Evolutionary conservation across 768 basidiomycete species (phyloP).

Genomic region (Clathrus columnatus): DNA sequence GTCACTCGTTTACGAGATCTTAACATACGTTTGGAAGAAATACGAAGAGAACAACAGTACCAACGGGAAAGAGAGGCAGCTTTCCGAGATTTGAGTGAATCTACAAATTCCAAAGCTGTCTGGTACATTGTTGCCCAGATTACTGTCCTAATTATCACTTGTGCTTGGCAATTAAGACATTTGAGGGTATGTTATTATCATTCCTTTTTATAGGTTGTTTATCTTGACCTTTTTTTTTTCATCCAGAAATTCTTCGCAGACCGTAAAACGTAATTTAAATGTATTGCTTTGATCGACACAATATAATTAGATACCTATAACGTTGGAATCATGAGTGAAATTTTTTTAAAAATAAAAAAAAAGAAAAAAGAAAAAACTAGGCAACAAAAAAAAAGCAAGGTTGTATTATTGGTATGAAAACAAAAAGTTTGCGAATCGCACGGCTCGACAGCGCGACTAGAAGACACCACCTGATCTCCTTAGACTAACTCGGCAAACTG

Average conservation of each 20-base stretch:
- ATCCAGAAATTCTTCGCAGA: constrained; percentile 11
- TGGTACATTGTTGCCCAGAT: constrained; percentile 94
- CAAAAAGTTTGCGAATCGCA: constrained; percentile 15
- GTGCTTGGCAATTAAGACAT: constrained; percentile 89
- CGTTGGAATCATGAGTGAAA: too few relatives aligned
- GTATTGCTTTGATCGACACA: too few relatives aligned
- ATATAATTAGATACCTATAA: too few relatives aligned
- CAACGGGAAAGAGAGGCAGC: constrained; percentile 92
- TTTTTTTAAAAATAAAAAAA: too few relatives aligned
- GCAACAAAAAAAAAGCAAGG: too few relatives aligned
- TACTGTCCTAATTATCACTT: constrained; percentile 71
- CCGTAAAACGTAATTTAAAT: constrained; percentile 1
- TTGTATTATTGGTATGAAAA: too few relatives aligned
- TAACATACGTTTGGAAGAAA: constrained; percentile 88
- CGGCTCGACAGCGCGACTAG: constrained; percentile 14
- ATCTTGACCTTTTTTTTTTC: background rate
- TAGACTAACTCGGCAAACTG: constrained; percentile 13
- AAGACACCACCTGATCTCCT: constrained; percentile 16
- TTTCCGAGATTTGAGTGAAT: constrained; percentile 82
- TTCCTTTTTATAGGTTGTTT: background rate
- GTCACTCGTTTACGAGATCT: constrained; percentile 82
- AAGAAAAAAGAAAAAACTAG: too few relatives aligned
- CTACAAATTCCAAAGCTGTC: constrained; percentile 84
- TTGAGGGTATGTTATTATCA: constrained; percentile 52
- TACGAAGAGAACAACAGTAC: constrained; percentile 93